Conservation (phyloP, 2,329 filamentous ascomycete genomes). For the Sordariomycetes sp. region DNA sequence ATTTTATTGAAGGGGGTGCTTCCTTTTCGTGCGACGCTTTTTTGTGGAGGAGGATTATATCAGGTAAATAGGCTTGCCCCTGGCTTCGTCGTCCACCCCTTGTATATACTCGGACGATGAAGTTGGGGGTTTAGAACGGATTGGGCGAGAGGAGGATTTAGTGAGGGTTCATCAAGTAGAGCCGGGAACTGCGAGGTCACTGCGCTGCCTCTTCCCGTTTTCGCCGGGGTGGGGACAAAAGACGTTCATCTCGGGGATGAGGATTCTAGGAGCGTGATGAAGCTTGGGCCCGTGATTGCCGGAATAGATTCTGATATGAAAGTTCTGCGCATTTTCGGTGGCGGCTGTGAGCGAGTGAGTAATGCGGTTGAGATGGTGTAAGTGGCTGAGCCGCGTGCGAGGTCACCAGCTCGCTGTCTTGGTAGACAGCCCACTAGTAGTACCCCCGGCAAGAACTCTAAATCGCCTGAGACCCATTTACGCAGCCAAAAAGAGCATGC, state of each 20-base stretch:
- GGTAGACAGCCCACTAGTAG: too few relatives aligned
- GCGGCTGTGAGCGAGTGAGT: too few relatives aligned
- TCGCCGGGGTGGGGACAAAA: background rate
- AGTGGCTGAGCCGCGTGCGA: too few relatives aligned
- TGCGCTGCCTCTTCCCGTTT: background rate
- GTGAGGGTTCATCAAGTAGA: background rate
- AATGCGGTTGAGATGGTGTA: too few relatives aligned
- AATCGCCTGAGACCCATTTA: too few relatives aligned
- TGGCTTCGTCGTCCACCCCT: background rate
- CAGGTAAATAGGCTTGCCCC: background rate
- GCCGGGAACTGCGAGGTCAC: background rate
- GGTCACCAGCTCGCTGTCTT: too few relatives aligned
- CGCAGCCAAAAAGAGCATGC: too few relatives aligned
- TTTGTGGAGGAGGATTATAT: background rate
- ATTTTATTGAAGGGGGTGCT: background rate
- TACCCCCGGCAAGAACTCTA: too few relatives aligned
- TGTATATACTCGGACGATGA: background rate
- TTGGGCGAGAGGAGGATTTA: background rate
- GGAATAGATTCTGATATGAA: too few relatives aligned
- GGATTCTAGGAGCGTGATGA: background rate
- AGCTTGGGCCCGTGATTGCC: background rate
- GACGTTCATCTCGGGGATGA: background rate
- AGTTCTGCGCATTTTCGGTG: too few relatives aligned
- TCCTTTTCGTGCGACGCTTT: background rate
- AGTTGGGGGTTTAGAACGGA: background rate